phyloP scores from a whole-genome alignment of 148 eudicot genomes.

The Simmondsia chinensis region DNA sequence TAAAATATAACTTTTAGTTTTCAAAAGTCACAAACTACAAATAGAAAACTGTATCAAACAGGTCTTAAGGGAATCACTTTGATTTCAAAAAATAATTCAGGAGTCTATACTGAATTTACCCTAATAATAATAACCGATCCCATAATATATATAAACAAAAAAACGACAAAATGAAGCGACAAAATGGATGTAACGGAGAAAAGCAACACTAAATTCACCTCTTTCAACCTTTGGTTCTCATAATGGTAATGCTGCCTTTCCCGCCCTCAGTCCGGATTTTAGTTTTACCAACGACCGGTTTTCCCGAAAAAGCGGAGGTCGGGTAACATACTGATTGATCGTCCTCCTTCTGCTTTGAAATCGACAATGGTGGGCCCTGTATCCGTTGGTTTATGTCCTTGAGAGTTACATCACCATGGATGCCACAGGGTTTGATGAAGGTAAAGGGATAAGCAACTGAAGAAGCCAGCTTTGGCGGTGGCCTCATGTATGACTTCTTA shows the following conservation, averaged over 20 bases:
- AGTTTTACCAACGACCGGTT: constrained; percentile 90
- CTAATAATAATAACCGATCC: too few species aligned
- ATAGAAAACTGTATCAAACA: too few species aligned
- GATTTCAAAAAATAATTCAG: too few species aligned
- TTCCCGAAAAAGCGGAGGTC: constrained; percentile 86
- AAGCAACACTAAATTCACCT: too few species aligned
- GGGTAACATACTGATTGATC: constrained; percentile 40
- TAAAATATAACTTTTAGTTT: too few species aligned
- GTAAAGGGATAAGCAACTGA: constrained; percentile 81
- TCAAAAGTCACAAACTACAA: too few species aligned
- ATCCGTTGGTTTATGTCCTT: constrained; percentile 85
- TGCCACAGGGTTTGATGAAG: constrained; percentile 71
- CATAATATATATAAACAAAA: too few species aligned
- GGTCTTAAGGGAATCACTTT: too few species aligned
- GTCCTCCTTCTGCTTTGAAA: constrained; percentile 31
- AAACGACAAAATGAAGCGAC: too few species aligned
- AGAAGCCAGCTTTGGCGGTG: constrained; percentile 56
- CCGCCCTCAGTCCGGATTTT: constrained; percentile 96
- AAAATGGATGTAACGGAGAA: too few species aligned
- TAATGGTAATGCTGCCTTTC: constrained; percentile 90
- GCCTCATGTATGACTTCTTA: constrained; percentile 55
- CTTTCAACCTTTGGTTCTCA: constrained; percentile 89
- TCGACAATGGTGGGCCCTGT: constrained; percentile 58
- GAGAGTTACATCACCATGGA: constrained; percentile 69
- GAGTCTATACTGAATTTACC: too few species aligned